A percentile compares a stretch with the other conserved stretches of the same genome.
Conservation (phyloP, 1,139 yeast species). For the Pichia sp. region DNA sequence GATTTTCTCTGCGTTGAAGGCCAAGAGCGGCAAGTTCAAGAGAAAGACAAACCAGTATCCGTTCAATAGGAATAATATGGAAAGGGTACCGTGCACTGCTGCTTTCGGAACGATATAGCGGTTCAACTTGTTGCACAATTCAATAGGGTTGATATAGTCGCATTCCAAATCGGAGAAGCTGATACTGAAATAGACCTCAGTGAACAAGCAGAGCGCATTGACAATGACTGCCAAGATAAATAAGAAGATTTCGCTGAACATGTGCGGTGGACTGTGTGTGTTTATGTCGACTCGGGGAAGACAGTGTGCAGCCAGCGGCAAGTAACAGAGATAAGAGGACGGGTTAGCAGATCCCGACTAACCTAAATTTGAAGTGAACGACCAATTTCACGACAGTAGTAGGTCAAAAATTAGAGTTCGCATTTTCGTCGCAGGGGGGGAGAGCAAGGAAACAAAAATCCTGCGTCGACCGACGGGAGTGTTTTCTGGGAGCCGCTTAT, state of each 20-base stretch:
- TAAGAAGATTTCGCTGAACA: constrained; percentile 43
- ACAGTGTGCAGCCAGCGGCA: background rate
- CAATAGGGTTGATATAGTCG: constrained; percentile 95
- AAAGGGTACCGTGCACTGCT: constrained; percentile 69
- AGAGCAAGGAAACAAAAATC: background rate
- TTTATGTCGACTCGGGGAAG: background rate
- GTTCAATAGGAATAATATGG: constrained; percentile 70
- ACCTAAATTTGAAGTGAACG: background rate
- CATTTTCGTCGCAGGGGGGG: background rate
- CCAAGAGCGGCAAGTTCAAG: constrained; percentile 80
- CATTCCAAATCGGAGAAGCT: constrained; percentile 92
- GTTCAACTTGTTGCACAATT: constrained; percentile 88
- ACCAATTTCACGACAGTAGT: background rate
- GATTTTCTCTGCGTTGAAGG: constrained; percentile 71
- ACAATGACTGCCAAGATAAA: constrained; percentile 80
- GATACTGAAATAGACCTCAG: constrained; percentile 89
- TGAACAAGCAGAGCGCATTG: constrained; percentile 82
- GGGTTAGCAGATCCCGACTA: background rate
- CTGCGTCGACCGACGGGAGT: background rate
- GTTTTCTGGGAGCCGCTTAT: no score
- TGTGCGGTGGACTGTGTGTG: constrained; percentile 6
- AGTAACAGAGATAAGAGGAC: background rate
- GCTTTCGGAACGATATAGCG: constrained; percentile 91
- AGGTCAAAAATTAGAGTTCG: background rate
- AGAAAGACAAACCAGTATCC: constrained; percentile 94